These are phyloP conservation scores for Picea mariana DNA, from an alignment of 83 land plant species.

Conservation along the genomic window DNA sequence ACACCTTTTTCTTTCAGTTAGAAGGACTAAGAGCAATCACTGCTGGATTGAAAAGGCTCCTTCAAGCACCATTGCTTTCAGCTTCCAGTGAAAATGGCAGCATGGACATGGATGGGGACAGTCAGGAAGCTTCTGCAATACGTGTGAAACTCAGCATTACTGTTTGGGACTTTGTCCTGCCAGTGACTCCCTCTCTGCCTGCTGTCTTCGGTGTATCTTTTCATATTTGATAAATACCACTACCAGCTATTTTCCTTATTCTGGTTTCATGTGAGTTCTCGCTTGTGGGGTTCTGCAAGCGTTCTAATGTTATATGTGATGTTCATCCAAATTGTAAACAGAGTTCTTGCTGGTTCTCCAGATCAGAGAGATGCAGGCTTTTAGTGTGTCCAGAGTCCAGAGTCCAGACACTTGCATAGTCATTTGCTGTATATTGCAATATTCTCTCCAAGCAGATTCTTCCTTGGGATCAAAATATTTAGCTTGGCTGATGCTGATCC, in stretches of 20 bases:
- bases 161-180: constrained; percentile 91
- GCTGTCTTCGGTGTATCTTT: constrained; percentile 97
- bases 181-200: constrained; percentile 92
- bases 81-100: constrained; percentile 52
- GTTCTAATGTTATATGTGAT: neutral
- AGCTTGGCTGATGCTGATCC: no score
- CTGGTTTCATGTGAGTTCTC: neutral
- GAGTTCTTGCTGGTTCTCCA: no score
- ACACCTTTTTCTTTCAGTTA: constrained; percentile 45
- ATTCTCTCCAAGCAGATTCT: no score
- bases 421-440: no score
- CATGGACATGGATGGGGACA: constrained; percentile 93
- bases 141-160: constrained; percentile 79
- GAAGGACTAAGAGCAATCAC: constrained; percentile 59
- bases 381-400: no score
- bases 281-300: neutral
- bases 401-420: no score
- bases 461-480: no score
- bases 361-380: no score
- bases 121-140: constrained; percentile 39
- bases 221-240: neutral
- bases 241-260: neutral
- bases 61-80: constrained; percentile 58
- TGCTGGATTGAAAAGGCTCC: constrained; percentile 54
- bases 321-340: no score